Evolutionary conservation across 148 eudicot species (phyloP).

Genomic region (Rheum nobile): DNA sequence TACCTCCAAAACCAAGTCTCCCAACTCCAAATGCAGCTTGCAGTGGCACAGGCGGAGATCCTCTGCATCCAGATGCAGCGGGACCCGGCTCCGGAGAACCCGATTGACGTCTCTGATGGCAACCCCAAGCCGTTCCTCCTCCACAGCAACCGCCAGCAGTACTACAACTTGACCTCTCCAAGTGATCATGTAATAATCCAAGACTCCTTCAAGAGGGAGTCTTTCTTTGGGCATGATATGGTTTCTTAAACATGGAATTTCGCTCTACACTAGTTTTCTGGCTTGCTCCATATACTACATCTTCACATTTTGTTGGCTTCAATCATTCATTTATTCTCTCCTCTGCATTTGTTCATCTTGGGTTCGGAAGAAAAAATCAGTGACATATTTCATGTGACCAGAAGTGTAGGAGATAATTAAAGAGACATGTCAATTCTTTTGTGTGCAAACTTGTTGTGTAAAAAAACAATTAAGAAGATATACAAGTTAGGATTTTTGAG

Average conservation of each 20-base stretch:
- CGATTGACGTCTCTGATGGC: not conserved
- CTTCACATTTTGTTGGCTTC: not conserved
- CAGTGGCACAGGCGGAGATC: conserved; percentile 83
- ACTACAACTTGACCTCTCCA: conserved; percentile 31
- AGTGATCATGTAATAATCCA: conserved; percentile 40
- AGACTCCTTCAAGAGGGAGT: conserved; percentile 53
- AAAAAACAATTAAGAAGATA: not conserved
- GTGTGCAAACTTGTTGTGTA: not conserved
- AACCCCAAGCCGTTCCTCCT: not conserved
- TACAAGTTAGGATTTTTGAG: not conserved
- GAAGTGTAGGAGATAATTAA: not conserved
- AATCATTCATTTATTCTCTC: not conserved
- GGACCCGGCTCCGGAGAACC: conserved; percentile 19
- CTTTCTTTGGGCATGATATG: conserved; percentile 51
- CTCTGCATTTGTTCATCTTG: not conserved
- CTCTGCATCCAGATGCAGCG: conserved; percentile 86
- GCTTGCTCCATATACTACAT: not conserved
- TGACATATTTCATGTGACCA: no score
- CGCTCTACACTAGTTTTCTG: conserved; percentile 5
- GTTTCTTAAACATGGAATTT: conserved; percentile 23
- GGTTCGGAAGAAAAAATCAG: no score
- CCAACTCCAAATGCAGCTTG: conserved; percentile 89
- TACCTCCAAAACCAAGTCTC: conserved; percentile 74
- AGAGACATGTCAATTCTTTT: not conserved
- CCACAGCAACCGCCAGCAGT: conserved; percentile 22